Conservation (phyloP, 352 stramenopile genomes). For the Halophytophthora batemanensis region DNA sequence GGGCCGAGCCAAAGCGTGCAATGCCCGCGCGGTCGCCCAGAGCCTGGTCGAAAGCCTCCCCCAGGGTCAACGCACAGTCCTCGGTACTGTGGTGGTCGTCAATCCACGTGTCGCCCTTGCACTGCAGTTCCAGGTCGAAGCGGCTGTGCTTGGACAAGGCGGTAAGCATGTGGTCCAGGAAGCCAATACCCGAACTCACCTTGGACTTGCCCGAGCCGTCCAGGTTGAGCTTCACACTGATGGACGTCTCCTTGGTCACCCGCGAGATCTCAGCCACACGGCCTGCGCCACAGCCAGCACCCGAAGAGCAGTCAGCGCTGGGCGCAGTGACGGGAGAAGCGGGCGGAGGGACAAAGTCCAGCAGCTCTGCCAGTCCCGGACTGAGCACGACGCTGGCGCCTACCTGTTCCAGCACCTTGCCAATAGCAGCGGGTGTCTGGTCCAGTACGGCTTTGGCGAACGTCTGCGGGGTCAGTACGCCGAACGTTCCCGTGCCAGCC, state of each 20-base stretch:
- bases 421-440: conserved; percentile 44
- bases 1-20: conserved; percentile 83
- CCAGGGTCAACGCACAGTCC: conserved; percentile 93
- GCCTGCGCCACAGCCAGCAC: conserved; percentile 6
- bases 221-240: conserved; percentile 84
- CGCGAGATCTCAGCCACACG: conserved; percentile 56
- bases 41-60: conserved; percentile 89
- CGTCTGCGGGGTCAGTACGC: conserved; percentile 86
- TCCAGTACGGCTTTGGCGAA: conserved; percentile 76
- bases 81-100: conserved; percentile 97
- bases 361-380: conserved; percentile 73
- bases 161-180: conserved; percentile 92
- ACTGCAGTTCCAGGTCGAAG: conserved; percentile 87
- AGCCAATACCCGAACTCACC: conserved; percentile 88
- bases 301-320: not conserved
- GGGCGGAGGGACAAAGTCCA: conserved; percentile 65
- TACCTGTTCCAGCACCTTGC: conserved; percentile 43
- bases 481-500: conserved; percentile 68
- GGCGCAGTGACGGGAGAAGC: not conserved
- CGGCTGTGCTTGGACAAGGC: conserved; percentile 88
- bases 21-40: conserved; percentile 89
- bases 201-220: conserved; percentile 86
- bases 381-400: conserved; percentile 67
- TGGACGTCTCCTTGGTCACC: conserved; percentile 94
- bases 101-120: conserved; percentile 94